A percentile compares a stretch with the other conserved stretches of the same genome.
These are phyloP conservation scores for Aspergillus diversus DNA, from an alignment of 495 filamentous ascomycete genomes.

Conservation along the genomic window DNA sequence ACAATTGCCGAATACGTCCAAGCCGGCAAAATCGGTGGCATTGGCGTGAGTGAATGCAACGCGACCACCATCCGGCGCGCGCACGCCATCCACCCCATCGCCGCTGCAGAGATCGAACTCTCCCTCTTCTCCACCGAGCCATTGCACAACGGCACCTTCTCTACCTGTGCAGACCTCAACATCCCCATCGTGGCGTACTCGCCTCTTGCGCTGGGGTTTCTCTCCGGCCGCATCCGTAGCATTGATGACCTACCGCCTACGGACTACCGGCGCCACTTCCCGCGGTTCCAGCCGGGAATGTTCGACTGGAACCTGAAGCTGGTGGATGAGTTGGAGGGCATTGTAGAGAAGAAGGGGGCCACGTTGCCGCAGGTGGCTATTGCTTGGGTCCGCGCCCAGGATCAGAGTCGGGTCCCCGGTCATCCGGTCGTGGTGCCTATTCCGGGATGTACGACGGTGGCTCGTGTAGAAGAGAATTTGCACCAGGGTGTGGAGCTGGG, in stretches of 20 bases:
- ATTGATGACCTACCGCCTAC: constrained; percentile 17
- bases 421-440: constrained; percentile 71
- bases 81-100: constrained; percentile 59
- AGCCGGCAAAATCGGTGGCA: constrained; percentile 58
- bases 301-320: constrained; percentile 71
- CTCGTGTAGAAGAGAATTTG: constrained; percentile 54
- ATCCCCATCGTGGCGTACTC: constrained; percentile 68
- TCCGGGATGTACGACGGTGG: constrained; percentile 62
- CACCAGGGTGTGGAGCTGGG: constrained; percentile 43
- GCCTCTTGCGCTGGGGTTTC: constrained; percentile 45
- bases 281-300: constrained; percentile 66
- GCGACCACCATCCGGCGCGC: constrained; percentile 69
- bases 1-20: constrained; percentile 39
- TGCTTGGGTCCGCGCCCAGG: constrained; percentile 58
- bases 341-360: constrained; percentile 66
- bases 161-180: constrained; percentile 61
- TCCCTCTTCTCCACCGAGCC: constrained; percentile 49
- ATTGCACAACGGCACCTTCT: constrained; percentile 67
- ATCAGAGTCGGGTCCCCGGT: constrained; percentile 37
- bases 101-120: constrained; percentile 68
- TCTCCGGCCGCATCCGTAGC: constrained; percentile 50
- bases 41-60: constrained; percentile 62
- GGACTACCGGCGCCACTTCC: constrained; percentile 32
- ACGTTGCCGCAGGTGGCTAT: constrained; percentile 73
- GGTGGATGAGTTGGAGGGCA: constrained; percentile 57